phyloP scores from a whole-genome alignment of 2,329 filamentous ascomycete species.

The Metarhizium guizhouense region DNA sequence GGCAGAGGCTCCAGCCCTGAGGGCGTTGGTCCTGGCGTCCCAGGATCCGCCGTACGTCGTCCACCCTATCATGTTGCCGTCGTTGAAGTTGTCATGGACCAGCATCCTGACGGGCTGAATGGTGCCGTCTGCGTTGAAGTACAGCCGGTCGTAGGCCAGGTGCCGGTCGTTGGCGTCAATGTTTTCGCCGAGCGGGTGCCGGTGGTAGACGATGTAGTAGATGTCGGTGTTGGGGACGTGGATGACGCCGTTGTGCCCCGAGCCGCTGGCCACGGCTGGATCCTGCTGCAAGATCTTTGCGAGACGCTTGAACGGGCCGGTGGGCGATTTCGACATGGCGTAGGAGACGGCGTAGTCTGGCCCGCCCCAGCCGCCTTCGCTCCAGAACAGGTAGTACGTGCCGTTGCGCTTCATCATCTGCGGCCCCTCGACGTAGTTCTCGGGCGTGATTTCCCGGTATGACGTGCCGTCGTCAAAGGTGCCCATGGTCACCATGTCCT shows the following conservation, averaged over 20 bases:
- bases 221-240: slow-evolving; percentile 35
- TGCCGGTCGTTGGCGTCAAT: slow-evolving; percentile 35
- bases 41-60: slow-evolving; percentile 14
- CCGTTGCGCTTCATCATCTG: slow-evolving; percentile 36
- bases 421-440: slow-evolving; percentile 24
- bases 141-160: slow-evolving; percentile 38
- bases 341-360: slow-evolving; percentile 38
- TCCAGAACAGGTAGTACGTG: slow-evolving; percentile 38
- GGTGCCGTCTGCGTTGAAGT: slow-evolving; percentile 33
- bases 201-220: slow-evolving; percentile 40
- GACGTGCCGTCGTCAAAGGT: slow-evolving; percentile 28
- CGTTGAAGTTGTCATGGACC: slow-evolving; percentile 32
- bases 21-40: slow-evolving; percentile 9
- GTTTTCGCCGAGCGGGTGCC: slow-evolving; percentile 31
- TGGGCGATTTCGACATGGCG: slow-evolving; percentile 27
- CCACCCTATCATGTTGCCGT: slow-evolving; percentile 30
- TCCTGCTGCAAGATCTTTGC: slow-evolving; percentile 34
- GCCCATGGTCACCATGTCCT: slow-evolving; percentile 32
- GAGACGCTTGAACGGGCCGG: slow-evolving; percentile 31
- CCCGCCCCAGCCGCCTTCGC: slow-evolving; percentile 38
- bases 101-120: slow-evolving; percentile 35
- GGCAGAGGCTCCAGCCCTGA: slow-evolving; percentile 12
- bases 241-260: slow-evolving; percentile 34
- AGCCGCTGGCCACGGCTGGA: slow-evolving; percentile 29
- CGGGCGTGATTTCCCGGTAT: slow-evolving; percentile 36